Evolutionary conservation across 208 protist genomes (phyloP), one percentile per base, ranked within the genome.

Genomic region (Trypanosoma conorhini): DNA sequence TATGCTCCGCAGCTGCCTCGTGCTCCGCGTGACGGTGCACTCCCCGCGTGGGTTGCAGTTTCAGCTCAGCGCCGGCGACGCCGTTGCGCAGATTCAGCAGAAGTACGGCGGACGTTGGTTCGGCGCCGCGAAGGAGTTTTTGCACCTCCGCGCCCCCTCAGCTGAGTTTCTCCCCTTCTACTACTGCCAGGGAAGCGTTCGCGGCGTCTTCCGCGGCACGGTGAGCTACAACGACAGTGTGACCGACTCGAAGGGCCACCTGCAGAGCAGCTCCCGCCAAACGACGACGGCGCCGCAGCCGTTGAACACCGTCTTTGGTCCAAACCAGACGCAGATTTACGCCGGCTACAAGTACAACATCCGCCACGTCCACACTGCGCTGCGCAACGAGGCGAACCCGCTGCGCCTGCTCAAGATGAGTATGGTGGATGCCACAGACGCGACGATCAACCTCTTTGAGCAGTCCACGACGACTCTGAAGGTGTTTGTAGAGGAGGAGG

Each of bases 341-440:
- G 91, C 85, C 0, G 91, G 91, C 1, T 96, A 94, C 79, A 96
- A 96, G 83, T 96, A 96, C 79, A 93, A 94, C 73, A 90, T 93
- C 71, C 35, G 26, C 55, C 83, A 96, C 74, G 80, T 94, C 3
- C 85, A 96, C 56, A 70, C 44, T 24, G 85, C 85, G 12, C 80
- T 94, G 44, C 67, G 80, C 24, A 82, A 67, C 44, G 87, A 94
- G 65, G 71, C 72, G 55, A 80, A 82, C 31, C 72, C 85, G 2
- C 67, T 89, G 51, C 66, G 80, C 28, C 58, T 93, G 74, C 55
- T 70, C 21, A 88, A 88, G 64, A 87, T 93, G 79, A 62, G 60
- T 56, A 40, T 63, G 22, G 64, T 96, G 15, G 80, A 96, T 81
- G 89, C 83, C 13, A 82, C 72, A 9, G 70, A 74, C 10, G 91